phyloP scores from a whole-genome alignment of 1,139 yeast species.

The Candida sanyaensis region DNA sequence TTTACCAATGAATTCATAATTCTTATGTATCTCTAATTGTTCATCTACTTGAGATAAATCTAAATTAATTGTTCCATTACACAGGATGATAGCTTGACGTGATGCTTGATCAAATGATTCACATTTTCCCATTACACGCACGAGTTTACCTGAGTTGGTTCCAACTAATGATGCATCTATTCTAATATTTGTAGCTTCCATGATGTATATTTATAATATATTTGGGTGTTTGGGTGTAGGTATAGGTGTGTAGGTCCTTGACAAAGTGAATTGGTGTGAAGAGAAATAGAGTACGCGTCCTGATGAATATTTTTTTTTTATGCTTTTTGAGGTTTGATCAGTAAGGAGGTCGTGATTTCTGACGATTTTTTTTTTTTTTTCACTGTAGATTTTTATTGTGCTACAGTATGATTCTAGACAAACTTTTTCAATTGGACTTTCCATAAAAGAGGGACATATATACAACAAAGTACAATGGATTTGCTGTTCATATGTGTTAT shows the following conservation, averaged over 20 bases:
- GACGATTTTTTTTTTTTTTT: background rate
- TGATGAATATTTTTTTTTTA: background rate
- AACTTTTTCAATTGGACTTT: no score
- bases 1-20: slow-evolving; percentile 57
- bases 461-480: no score
- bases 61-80: slow-evolving; percentile 38
- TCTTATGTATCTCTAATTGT: slow-evolving; percentile 34
- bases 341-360: background rate
- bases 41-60: slow-evolving; percentile 23
- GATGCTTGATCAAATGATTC: slow-evolving; percentile 36
- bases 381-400: no score
- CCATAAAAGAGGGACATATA: no score
- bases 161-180: slow-evolving; percentile 41
- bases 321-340: background rate
- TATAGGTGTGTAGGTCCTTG: slow-evolving; percentile 8
- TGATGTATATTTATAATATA: slow-evolving; percentile 13
- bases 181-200: slow-evolving; percentile 49
- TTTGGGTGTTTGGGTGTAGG: background rate
- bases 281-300: background rate
- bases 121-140: slow-evolving; percentile 43
- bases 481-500: no score
- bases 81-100: slow-evolving; percentile 30
- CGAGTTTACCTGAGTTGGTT: slow-evolving; percentile 40
- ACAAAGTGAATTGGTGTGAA: background rate
- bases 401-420: no score